Evolutionary conservation across 2,329 filamentous ascomycete genomes (phyloP).

Genomic region (Harringtonia aguacate): DNA sequence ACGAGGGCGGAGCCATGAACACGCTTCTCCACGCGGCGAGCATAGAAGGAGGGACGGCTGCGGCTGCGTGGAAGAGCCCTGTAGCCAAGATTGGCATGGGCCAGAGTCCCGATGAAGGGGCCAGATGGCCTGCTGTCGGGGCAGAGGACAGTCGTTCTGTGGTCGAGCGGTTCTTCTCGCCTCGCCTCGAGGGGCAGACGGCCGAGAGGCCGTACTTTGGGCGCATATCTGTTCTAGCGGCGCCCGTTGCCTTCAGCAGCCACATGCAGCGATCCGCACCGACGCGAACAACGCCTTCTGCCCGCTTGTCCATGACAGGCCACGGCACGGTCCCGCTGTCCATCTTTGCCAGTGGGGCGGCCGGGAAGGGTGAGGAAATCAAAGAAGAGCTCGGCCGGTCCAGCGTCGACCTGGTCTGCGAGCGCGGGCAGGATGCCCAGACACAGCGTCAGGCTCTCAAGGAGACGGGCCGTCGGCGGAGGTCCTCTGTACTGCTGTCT

Average conservation of each 20-base stretch:
- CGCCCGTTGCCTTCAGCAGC: not conserved
- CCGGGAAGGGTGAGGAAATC: too few species aligned
- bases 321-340: too few species aligned
- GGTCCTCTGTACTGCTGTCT: too few species aligned
- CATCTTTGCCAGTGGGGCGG: too few species aligned
- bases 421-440: constrained; percentile 5
- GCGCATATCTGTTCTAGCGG: not conserved
- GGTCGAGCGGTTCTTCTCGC: not conserved
- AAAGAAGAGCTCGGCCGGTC: not conserved
- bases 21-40: constrained; percentile 1
- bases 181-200: too few species aligned
- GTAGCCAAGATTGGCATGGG: too few species aligned
- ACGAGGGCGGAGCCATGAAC: not conserved
- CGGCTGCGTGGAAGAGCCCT: not conserved
- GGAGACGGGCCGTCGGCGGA: not conserved
- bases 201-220: not conserved
- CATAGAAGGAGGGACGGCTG: not conserved
- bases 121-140: too few species aligned
- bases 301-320: too few species aligned
- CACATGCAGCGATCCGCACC: too few species aligned
- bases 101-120: too few species aligned
- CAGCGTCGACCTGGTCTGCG: constrained; percentile 6
- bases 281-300: not conserved
- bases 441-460: constrained; percentile 1
- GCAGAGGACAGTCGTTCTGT: too few species aligned